These are phyloP conservation scores for Tetrapisispora taiwanensis DNA, from an alignment of 805 yeast genomes.

Conservation along the genomic window DNA sequence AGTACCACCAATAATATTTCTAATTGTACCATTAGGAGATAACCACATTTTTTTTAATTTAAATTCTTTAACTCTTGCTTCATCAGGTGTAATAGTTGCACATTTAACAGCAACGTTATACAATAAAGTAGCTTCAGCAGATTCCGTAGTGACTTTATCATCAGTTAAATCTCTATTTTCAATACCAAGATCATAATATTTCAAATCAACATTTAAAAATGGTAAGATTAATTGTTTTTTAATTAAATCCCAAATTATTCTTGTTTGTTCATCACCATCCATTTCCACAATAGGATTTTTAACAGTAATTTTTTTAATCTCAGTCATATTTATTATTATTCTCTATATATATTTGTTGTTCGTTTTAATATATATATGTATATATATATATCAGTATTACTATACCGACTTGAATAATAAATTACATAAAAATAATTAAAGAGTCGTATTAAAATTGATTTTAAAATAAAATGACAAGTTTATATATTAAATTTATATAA, in stretches of 20 bases:
- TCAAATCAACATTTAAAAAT: conserved; percentile 74
- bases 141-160: conserved; percentile 80
- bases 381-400: too few relatives aligned
- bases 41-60: conserved; percentile 92
- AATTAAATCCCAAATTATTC: conserved; percentile 90
- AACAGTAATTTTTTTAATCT: conserved; percentile 53
- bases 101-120: conserved; percentile 93
- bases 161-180: conserved; percentile 79
- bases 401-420: too few relatives aligned
- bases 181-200: conserved; percentile 85
- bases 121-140: conserved; percentile 81
- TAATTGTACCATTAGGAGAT: conserved; percentile 93
- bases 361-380: too few relatives aligned
- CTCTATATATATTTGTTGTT: background rate
- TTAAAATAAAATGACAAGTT: too few relatives aligned
- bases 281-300: conserved; percentile 86
- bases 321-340: conserved; percentile 7
- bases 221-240: conserved; percentile 80
- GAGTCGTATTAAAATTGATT: too few relatives aligned
- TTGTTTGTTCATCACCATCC: conserved; percentile 97
- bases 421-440: too few relatives aligned
- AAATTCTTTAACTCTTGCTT: conserved; percentile 88
- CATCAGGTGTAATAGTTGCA: conserved; percentile 98
- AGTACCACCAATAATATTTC: conserved; percentile 92
- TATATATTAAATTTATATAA: too few relatives aligned